Base-by-base conservation (phyloP, 306 rosid genomes). In the Inga leiocalycina region DNA sequence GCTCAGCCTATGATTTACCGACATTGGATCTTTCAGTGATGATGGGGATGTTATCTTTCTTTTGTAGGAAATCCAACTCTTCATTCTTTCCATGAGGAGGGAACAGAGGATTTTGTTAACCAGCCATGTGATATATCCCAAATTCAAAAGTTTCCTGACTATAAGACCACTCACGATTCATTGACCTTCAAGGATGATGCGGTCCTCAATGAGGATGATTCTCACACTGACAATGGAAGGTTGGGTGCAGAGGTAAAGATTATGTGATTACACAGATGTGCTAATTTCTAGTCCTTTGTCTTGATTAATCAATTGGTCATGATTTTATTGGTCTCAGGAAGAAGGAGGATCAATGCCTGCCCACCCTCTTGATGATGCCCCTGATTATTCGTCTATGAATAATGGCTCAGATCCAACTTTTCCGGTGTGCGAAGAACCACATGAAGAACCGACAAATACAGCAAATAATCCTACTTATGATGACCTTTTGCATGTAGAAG, bases 241-340 rank as follows among this genome's bases (percentile, higher is more conserved):
- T 22, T 4, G 8, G 84, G 72, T 81, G 45, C 84, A 69, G 81
- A 87, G 90, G 88, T 84, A 83, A 84, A 75, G 84, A 74, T 78
- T 72, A 22, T 74, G 64, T 75, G 62, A 68, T 81, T 75, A 43
- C 34, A 6, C 27, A 8, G 68, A 87, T 74, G 71, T 81, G 77
- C 79, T 78, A 32, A 69, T 74, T 84, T 78, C 61, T 43, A 49
- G 49, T 57, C 22, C 24, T 24, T 70, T 81, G 46, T 73, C 37
- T 74, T 56, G 67, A 82, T 71, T 85, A 44, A 51, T 66, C 76
- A 67, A 27, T 74, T 67, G 66, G 44, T 77, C 70, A 19, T 27
- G 81, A 6, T 67, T 82, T 62, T 75, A 74, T 81, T 80, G 75
- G 75, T 84, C 82, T 84, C 88, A 90, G 97, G 94, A 83, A 86